These are phyloP conservation scores for Ceratocystis destructans DNA, from an alignment of 2,329 filamentous ascomycete genomes.

Conservation along the genomic window DNA sequence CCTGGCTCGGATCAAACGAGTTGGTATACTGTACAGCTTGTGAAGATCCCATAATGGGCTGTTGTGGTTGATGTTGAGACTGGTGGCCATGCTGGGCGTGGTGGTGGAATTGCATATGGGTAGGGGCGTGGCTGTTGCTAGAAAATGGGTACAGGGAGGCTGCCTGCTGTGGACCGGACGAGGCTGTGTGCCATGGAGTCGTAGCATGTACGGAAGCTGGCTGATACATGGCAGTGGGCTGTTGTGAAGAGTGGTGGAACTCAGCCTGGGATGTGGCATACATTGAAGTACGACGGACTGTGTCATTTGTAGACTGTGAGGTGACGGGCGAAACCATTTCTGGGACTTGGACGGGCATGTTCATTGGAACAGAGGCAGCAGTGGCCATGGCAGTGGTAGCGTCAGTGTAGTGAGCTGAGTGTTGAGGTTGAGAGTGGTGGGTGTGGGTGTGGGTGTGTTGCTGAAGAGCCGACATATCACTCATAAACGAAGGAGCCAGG, in stretches of 20 bases:
- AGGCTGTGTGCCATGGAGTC: not conserved
- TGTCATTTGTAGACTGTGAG: not conserved
- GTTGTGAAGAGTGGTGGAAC: not conserved
- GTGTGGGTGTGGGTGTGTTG: not conserved
- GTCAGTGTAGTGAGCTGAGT: not conserved
- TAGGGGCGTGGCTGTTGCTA: not conserved
- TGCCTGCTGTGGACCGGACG: not conserved
- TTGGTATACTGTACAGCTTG: not conserved
- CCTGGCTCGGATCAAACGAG: not conserved
- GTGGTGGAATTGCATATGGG: not conserved
- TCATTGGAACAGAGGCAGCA: not conserved
- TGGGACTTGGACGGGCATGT: slow-evolving; percentile 3
- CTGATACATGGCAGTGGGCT: not conserved
- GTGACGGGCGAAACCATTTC: slow-evolving; percentile 5
- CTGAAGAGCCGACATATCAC: not conserved
- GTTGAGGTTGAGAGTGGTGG: not conserved
- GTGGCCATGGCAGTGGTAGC: not conserved
- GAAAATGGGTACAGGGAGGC: not conserved
- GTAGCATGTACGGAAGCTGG: not conserved
- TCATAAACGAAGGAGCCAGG: slow-evolving; percentile 29
- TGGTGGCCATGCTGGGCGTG: not conserved
- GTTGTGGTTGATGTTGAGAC: not conserved
- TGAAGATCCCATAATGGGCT: not conserved
- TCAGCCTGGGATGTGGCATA: not conserved
- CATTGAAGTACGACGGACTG: not conserved